These are phyloP conservation scores for Aspergillus floridensis DNA, from an alignment of 2,329 filamentous ascomycete species.

Conservation along the genomic window DNA sequence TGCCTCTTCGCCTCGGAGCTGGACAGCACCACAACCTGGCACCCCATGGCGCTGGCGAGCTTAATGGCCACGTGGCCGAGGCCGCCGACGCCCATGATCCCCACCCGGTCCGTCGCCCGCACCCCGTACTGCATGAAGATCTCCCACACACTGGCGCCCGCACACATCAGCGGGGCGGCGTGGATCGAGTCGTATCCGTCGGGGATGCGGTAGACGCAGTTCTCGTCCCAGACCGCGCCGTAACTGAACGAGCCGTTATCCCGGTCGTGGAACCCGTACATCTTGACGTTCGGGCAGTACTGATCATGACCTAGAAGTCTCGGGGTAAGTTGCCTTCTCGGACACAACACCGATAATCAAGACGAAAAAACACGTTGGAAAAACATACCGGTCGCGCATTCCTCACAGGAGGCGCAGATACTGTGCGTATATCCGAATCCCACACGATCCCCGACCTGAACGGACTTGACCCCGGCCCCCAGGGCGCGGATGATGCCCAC, in stretches of 20 bases:
- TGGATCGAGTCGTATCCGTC: conserved; percentile 22
- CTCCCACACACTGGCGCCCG: conserved; percentile 42
- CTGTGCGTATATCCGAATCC: conserved; percentile 32
- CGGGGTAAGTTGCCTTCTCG: not conserved
- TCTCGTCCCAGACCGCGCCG: conserved; percentile 30
- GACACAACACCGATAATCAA: not conserved
- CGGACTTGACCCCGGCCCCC: conserved; percentile 43
- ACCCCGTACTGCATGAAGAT: conserved; percentile 61
- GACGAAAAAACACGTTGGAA: too few species aligned
- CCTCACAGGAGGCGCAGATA: conserved; percentile 29
- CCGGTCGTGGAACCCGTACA: conserved; percentile 27
- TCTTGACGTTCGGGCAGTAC: conserved; percentile 21
- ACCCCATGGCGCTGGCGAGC: conserved; percentile 65
- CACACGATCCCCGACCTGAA: conserved; percentile 45
- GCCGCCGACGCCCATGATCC: conserved; percentile 67
- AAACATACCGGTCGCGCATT: conserved; percentile 24
- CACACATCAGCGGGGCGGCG: conserved; percentile 35
- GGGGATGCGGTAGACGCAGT: conserved; percentile 20
- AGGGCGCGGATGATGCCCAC: conserved; percentile 49
- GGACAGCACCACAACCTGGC: conserved; percentile 44
- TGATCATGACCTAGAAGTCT: conserved; percentile 14
- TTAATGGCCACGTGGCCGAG: conserved; percentile 69
- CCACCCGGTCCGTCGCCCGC: conserved; percentile 65
- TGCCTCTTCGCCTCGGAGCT: conserved; percentile 18
- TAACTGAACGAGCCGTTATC: conserved; percentile 32